A percentile compares a stretch with the other conserved stretches of the same genome.
Evolutionary conservation across 306 rosid species (phyloP).

Genomic region (Medicago lupulina): DNA sequence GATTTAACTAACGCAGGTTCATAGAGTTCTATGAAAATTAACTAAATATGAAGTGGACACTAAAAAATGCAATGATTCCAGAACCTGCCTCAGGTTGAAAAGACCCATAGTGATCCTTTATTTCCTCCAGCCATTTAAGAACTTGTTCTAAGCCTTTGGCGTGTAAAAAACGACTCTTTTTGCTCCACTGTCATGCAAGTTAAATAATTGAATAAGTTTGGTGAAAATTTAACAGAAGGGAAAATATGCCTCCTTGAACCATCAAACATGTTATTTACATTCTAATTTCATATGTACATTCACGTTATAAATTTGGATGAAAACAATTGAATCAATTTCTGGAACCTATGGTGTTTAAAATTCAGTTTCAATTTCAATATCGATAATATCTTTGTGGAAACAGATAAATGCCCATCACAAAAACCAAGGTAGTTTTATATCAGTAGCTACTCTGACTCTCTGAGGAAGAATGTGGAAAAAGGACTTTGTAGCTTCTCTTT

Average conservation of each 20-base stretch:
- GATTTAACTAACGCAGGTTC: too few species aligned
- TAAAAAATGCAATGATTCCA: slow-evolving; percentile 48
- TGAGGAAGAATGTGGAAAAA: slow-evolving; percentile 15
- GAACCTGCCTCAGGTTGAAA: slow-evolving; percentile 83
- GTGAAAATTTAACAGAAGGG: slow-evolving; percentile 35
- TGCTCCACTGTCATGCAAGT: slow-evolving; percentile 75
- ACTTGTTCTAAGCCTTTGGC: slow-evolving; percentile 88
- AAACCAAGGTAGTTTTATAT: slow-evolving; percentile 21
- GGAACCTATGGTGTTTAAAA: slow-evolving; percentile 15
- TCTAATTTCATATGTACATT: slow-evolving; percentile 13
- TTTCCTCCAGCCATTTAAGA: slow-evolving; percentile 84
- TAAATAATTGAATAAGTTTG: slow-evolving; percentile 34
- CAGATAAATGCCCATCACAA: slow-evolving; percentile 24
- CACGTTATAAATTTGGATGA: slow-evolving; percentile 22
- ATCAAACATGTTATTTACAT: neutral
- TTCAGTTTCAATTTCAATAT: slow-evolving; percentile 28
- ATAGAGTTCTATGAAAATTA: slow-evolving; percentile 38
- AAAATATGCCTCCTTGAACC: slow-evolving; percentile 30
- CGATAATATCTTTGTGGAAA: slow-evolving; percentile 6
- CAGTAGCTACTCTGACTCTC: neutral
- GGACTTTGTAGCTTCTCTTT: slow-evolving; percentile 3
- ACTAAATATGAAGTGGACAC: slow-evolving; percentile 33
- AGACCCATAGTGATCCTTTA: slow-evolving; percentile 55
- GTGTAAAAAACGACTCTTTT: slow-evolving; percentile 78
- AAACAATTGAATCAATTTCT: slow-evolving; percentile 17